Evolutionary conservation across 176 grass and related monocot genomes (phyloP), one percentile per base, ranked within the genome.

Genomic region (Pontederia paniculata): DNA sequence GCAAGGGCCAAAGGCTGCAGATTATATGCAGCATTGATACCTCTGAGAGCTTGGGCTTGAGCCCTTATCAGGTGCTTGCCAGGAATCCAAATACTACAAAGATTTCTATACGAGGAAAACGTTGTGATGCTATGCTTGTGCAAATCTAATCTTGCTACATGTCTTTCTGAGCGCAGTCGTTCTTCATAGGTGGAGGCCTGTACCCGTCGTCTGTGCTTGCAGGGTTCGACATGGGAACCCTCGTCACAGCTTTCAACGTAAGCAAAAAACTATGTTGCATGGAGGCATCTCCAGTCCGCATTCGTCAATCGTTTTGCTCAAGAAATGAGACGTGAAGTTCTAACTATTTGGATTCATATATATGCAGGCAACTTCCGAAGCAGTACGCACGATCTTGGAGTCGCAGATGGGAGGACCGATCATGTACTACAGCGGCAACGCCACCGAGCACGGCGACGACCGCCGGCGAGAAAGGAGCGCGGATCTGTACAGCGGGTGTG

Each of bases 1-100:
- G 86, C 51, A 65, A 80, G 48, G 93, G 93, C 5, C 93, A 97
- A 65, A 57, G 62, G 49, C 57, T 97, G 20, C 72, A 90, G 25
- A 58, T 97, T 53, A 88, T 97, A n/a, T 88, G 83, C 70, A 83
- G 86, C 72, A 84, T 97, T 55, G 86, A 97, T 65, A 55, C 82
- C 8, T 84, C 86, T 0, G 93, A 97, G 20, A 81, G 69, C 86
- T 21, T 84, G 12, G 86, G 86, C 10, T 63, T 70, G 5, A 54
- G 67, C 23, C 83, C 74, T 20, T 97, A 90, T 52, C 82, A 79
- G 74, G 86, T n/a, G n/a, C n/a, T n/a, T n/a, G n/a, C n/a, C n/a
- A n/a, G n/a, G n/a, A n/a, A n/a, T n/a, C n/a, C n/a, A n/a, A n/a
- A n/a, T n/a, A n/a, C n/a, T n/a, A n/a, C n/a, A n/a, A n/a, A n/a